phyloP scores from a whole-genome alignment of 1,284 basidiomycete genomes.

The Irpex sp. region DNA sequence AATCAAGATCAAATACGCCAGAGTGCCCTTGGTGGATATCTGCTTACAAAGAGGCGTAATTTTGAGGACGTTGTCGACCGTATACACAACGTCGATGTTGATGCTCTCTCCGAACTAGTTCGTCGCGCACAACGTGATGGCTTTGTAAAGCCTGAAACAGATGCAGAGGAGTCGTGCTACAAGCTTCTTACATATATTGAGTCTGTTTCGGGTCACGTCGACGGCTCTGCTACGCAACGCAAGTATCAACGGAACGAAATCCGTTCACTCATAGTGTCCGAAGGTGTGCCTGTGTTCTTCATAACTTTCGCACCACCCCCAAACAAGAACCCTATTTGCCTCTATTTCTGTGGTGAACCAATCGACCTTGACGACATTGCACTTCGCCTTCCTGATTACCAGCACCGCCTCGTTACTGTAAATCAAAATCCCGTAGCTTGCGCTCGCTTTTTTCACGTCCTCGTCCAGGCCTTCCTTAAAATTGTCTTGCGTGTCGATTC shows the following conservation, averaged over 20 bases:
- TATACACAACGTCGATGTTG: no score
- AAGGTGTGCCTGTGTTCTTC: slow-evolving; percentile 32
- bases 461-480: slow-evolving; percentile 24
- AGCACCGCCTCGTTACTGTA: slow-evolving; percentile 15
- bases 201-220: no score
- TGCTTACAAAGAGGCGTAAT: no score
- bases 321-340: slow-evolving; percentile 25
- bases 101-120: no score
- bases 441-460: slow-evolving; percentile 7
- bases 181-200: no score
- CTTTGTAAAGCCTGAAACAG: no score
- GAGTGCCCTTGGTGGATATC: no score
- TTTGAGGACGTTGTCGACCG: no score
- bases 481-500: slow-evolving; percentile 24
- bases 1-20: no score
- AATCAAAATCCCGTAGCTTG: slow-evolving; percentile 26
- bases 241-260: slow-evolving; percentile 32
- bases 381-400: slow-evolving; percentile 9
- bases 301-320: slow-evolving; percentile 35
- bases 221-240: no score
- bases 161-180: no score
- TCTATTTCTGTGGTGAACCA: slow-evolving; percentile 24
- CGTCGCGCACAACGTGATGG: no score
- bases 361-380: slow-evolving; percentile 15
- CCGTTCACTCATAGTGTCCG: slow-evolving; percentile 29